Evolutionary conservation across 2,329 filamentous ascomycete species (phyloP).

Genomic region (Claviceps paspali): DNA sequence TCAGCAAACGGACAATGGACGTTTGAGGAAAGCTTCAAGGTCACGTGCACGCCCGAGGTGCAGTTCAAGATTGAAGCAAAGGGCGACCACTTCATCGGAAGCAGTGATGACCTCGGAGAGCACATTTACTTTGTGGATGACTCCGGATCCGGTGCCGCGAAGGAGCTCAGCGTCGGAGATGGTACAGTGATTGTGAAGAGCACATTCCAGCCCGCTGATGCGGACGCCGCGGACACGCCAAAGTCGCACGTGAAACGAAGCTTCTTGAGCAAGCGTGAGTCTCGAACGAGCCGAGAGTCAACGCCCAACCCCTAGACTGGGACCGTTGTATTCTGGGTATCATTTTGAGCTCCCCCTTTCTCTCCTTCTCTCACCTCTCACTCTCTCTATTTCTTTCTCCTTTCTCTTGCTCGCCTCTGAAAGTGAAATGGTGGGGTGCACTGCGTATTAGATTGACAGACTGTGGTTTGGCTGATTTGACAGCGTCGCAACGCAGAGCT

Average conservation of each 20-base stretch:
- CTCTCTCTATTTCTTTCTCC: no score
- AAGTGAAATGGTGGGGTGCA: no score
- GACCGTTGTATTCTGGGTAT: conserved; percentile 7
- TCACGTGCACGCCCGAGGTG: conserved; percentile 62
- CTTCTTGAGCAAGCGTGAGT: conserved; percentile 39
- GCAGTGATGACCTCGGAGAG: conserved; percentile 73
- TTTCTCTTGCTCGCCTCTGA: no score
- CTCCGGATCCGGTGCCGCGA: conserved; percentile 49
- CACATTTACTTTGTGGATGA: conserved; percentile 87
- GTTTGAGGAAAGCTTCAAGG: conserved; percentile 68
- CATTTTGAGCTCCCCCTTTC: neutral
- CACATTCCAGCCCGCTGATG: conserved; percentile 45
- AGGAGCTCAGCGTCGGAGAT: conserved; percentile 56
- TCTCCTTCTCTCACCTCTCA: neutral
- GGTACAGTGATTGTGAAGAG: conserved; percentile 62
- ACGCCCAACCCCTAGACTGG: conserved; percentile 20
- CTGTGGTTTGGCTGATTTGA: no score
- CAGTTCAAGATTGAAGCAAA: conserved; percentile 79
- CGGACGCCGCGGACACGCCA: conserved; percentile 29
- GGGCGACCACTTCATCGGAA: conserved; percentile 71
- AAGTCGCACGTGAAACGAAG: conserved; percentile 33
- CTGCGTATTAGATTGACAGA: no score
- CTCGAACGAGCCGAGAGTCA: conserved; percentile 27
- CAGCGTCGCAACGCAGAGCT: no score
- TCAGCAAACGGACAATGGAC: conserved; percentile 46